A percentile compares a stretch with the other conserved stretches of the same genome.
phyloP scores from a whole-genome alignment of 495 filamentous ascomycete genomes.

The Tuber brumale region DNA sequence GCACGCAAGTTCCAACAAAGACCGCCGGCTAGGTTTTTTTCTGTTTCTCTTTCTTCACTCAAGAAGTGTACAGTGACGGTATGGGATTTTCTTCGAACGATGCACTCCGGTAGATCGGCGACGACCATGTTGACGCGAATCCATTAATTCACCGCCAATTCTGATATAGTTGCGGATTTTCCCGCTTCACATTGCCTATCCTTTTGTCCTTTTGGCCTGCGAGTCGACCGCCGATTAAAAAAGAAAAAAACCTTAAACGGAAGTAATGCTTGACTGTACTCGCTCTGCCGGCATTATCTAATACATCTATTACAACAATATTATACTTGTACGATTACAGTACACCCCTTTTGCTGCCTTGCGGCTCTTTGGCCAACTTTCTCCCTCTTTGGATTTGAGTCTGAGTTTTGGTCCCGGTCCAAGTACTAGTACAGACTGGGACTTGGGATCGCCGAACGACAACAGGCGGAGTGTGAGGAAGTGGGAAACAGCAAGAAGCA shows the following conservation, averaged over 20 bases:
- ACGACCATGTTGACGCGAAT: conserved; percentile 30
- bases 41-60: neutral
- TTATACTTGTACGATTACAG: neutral
- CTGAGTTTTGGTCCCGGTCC: neutral
- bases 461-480: neutral
- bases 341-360: neutral
- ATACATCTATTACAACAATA: neutral
- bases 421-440: neutral
- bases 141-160: conserved; percentile 33
- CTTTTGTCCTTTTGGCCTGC: conserved; percentile 12
- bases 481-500: neutral
- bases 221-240: conserved; percentile 19
- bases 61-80: conserved; percentile 26
- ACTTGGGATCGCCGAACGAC: neutral
- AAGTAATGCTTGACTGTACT: conserved; percentile 23
- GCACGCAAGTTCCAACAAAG: neutral
- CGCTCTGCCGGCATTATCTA: neutral
- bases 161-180: conserved; percentile 32
- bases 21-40: neutral
- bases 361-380: neutral
- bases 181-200: conserved; percentile 8
- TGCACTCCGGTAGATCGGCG: conserved; percentile 33
- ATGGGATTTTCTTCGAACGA: conserved; percentile 22
- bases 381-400: neutral
- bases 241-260: conserved; percentile 13